Conservation (phyloP, 2,329 filamentous ascomycete species). For the Fusarium chlamydosporum region DNA sequence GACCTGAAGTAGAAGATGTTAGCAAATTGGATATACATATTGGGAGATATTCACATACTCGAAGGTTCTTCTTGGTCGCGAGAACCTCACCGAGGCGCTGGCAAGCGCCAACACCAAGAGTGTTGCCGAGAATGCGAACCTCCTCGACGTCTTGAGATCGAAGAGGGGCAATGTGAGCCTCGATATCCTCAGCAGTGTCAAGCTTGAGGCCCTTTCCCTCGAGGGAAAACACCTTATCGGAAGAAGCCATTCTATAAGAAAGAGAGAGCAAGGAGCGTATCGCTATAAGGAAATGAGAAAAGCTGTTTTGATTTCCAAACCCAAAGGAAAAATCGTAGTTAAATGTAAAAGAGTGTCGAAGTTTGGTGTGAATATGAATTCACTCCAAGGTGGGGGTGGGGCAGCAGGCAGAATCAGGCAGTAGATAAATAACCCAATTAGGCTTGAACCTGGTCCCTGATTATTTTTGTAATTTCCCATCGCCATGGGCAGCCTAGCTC, state of each 20-base stretch:
- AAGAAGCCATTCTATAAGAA: slow-evolving; percentile 51
- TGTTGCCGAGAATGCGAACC: slow-evolving; percentile 90
- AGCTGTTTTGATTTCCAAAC: slow-evolving; percentile 27
- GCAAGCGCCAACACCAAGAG: slow-evolving; percentile 89
- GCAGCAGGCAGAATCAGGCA: slow-evolving; percentile 41
- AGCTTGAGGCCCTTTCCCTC: slow-evolving; percentile 95
- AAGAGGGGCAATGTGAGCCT: slow-evolving; percentile 84
- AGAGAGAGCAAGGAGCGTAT: slow-evolving; percentile 10
- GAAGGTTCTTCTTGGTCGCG: slow-evolving; percentile 84
- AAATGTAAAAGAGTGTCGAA: slow-evolving; percentile 42
- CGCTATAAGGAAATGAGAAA: slow-evolving; percentile 29
- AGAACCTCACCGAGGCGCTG: slow-evolving; percentile 87
- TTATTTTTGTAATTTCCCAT: slow-evolving; percentile 33
- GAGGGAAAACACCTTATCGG: slow-evolving; percentile 83
- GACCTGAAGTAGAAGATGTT: slow-evolving; percentile 61
- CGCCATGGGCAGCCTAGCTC: slow-evolving; percentile 26
- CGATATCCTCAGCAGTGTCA: slow-evolving; percentile 87
- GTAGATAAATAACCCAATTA: slow-evolving; percentile 24
- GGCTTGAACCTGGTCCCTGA: slow-evolving; percentile 20
- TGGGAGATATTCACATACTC: slow-evolving; percentile 63
- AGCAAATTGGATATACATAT: neutral
- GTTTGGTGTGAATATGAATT: slow-evolving; percentile 41
- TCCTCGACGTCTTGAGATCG: slow-evolving; percentile 84
- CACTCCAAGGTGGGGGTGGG: slow-evolving; percentile 50
- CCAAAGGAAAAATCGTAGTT: slow-evolving; percentile 29